phyloP scores from a whole-genome alignment of 805 yeast species.

The Komagataella populi region DNA sequence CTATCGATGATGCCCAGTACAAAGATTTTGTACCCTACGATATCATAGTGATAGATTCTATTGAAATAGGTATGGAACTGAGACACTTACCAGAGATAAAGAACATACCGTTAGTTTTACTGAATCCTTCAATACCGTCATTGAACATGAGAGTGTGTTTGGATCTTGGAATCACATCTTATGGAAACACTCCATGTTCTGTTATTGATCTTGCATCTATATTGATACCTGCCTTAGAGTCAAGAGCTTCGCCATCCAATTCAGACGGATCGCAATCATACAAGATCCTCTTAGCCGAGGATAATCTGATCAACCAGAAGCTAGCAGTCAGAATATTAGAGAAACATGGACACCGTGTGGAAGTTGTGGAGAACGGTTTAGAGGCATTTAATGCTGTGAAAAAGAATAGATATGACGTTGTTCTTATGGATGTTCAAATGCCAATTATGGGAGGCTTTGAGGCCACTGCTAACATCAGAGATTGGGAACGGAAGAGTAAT shows the following conservation, averaged over 20 bases:
- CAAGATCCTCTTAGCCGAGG: conserved; percentile 72
- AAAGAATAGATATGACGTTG: conserved; percentile 59
- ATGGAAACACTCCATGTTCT: conserved; percentile 82
- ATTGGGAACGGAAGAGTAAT: conserved; percentile 73
- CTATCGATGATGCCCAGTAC: conserved; percentile 43
- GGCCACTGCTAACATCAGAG: conserved; percentile 75
- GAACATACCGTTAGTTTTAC: conserved; percentile 70
- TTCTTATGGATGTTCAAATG: conserved; percentile 91
- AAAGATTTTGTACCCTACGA: conserved; percentile 52
- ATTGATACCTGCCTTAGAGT: conserved; percentile 73
- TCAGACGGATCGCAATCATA: conserved; percentile 68
- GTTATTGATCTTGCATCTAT: conserved; percentile 73
- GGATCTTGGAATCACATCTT: conserved; percentile 77
- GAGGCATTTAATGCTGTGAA: conserved; percentile 71
- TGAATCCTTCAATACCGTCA: conserved; percentile 64
- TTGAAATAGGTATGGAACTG: conserved; percentile 59
- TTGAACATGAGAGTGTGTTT: conserved; percentile 72
- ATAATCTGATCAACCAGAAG: conserved; percentile 77
- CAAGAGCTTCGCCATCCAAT: conserved; percentile 67
- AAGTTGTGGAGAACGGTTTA: conserved; percentile 76
- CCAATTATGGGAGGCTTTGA: conserved; percentile 94
- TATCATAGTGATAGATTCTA: conserved; percentile 69
- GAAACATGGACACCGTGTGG: conserved; percentile 74
- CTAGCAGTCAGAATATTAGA: conserved; percentile 76
- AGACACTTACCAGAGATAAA: conserved; percentile 65